Conservation (phyloP, 148 eudicot genomes). For the Amaranthus cruentus region DNA sequence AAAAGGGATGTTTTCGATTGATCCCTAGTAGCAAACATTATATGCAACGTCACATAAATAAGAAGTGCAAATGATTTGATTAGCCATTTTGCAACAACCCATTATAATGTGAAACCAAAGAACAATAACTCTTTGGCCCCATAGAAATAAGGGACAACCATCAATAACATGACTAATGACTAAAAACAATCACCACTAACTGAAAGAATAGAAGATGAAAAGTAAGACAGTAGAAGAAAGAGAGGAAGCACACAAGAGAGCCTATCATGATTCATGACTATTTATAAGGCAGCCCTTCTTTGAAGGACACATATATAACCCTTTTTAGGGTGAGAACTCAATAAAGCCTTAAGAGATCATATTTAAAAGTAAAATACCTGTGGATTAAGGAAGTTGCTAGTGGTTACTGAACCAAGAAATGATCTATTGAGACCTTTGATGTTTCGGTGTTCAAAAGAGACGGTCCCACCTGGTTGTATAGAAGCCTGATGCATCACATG, state of each 20-base stretch:
- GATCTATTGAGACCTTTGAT: slow-evolving; percentile 85
- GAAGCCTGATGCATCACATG: slow-evolving; percentile 59
- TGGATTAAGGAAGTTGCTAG: slow-evolving; percentile 89
- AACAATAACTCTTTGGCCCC: too few species aligned
- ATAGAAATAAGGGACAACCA: too few species aligned
- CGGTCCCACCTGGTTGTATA: slow-evolving; percentile 89
- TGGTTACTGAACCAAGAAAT: slow-evolving; percentile 81
- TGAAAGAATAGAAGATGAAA: background rate
- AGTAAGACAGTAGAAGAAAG: too few species aligned
- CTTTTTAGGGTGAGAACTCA: background rate
- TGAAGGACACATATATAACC: background rate
- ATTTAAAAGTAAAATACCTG: slow-evolving; percentile 46
- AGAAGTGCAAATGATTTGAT: background rate
- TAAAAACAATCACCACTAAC: background rate
- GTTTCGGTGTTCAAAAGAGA: slow-evolving; percentile 93
- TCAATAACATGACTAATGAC: background rate
- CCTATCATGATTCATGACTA: too few species aligned
- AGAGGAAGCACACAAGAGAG: background rate
- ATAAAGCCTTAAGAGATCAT: background rate
- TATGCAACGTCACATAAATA: too few species aligned
- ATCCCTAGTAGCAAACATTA: too few species aligned
- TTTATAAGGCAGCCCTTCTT: background rate
- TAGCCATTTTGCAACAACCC: background rate
- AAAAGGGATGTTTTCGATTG: too few species aligned
- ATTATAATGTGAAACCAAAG: too few species aligned